Percentiles rank a stretch among this genome's conserved stretches.
These are phyloP conservation scores for Cystobasidium sp. DNA, from an alignment of 1,284 basidiomycete species.

Conservation along the genomic window DNA sequence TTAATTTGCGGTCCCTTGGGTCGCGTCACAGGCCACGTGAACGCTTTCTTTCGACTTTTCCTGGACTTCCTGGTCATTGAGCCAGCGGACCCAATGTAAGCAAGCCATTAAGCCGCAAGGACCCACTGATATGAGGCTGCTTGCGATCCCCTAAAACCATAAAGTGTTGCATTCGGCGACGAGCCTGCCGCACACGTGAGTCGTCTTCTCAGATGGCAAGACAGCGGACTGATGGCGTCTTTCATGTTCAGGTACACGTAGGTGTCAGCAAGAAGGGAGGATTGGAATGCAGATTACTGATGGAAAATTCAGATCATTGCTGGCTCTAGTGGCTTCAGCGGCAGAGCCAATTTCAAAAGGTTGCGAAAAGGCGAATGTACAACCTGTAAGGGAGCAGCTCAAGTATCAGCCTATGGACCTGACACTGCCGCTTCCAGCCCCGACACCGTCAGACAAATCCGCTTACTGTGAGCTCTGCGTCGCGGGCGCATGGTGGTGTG, in stretches of 20 bases:
- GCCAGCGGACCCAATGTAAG: conserved; percentile 18
- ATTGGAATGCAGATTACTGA: not conserved
- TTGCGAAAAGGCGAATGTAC: conserved; percentile 11
- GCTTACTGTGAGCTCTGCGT: conserved; percentile 12
- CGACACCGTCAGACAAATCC: conserved; percentile 15
- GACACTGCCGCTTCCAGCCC: not conserved
- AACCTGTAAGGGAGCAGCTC: not conserved
- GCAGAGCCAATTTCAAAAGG: not conserved
- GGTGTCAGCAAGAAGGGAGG: not conserved
- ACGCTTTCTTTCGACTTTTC: conserved; percentile 19
- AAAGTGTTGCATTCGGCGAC: not conserved
- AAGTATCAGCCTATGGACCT: not conserved
- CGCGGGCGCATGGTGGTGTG: no score
- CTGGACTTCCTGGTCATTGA: conserved; percentile 10
- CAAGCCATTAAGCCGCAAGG: not conserved
- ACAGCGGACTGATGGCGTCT: not conserved
- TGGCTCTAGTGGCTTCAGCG: conserved; percentile 20
- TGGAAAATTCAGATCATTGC: conserved; percentile 7
- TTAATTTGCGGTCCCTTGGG: no score
- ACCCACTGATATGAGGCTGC: no score
- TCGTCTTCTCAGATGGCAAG: not conserved
- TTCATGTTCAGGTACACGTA: conserved; percentile 12
- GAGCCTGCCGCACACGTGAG: conserved; percentile 20
- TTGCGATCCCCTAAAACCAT: no score
- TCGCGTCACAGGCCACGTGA: not conserved